phyloP scores from a whole-genome alignment of 2,329 filamentous ascomycete species.

The Coniochaeta ligniaria region DNA sequence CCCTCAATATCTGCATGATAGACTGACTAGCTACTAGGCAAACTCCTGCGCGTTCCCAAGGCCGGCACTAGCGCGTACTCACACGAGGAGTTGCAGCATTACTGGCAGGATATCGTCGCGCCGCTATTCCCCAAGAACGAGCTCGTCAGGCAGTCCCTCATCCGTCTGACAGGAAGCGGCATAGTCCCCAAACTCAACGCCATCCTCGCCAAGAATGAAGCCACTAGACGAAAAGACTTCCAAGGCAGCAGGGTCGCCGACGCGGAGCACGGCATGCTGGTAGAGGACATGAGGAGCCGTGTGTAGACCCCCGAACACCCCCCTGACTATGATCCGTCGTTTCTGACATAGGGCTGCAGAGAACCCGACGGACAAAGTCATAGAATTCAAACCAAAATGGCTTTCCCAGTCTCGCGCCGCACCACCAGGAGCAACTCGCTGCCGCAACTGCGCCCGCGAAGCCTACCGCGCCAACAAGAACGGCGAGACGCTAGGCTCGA shows the following conservation, averaged over 20 bases:
- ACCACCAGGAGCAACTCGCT: slow-evolving; percentile 53
- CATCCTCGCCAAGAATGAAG: slow-evolving; percentile 40
- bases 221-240: slow-evolving; percentile 31
- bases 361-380: slow-evolving; percentile 28
- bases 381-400: slow-evolving; percentile 86
- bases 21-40: slow-evolving; percentile 23
- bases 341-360: not conserved
- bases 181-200: slow-evolving; percentile 43
- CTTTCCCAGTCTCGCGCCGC: slow-evolving; percentile 68
- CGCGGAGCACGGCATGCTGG: slow-evolving; percentile 58
- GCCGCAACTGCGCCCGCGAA: slow-evolving; percentile 64
- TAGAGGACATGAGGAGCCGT: slow-evolving; percentile 63
- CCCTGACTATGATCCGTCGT: not conserved
- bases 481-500: slow-evolving; percentile 11
- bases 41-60: slow-evolving; percentile 56
- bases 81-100: slow-evolving; percentile 30
- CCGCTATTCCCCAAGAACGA: slow-evolving; percentile 47
- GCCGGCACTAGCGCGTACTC: slow-evolving; percentile 39
- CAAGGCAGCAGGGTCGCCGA: slow-evolving; percentile 42
- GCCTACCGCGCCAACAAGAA: slow-evolving; percentile 22
- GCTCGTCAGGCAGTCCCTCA: slow-evolving; percentile 48
- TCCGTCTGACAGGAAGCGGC: slow-evolving; percentile 34
- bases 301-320: slow-evolving; percentile 1
- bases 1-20: slow-evolving; percentile 5
- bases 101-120: slow-evolving; percentile 43